A percentile compares a stretch with the other conserved stretches of the same genome.
These are phyloP conservation scores for Remersonia thermophila DNA, from an alignment of 2,329 filamentous ascomycete species.

Conservation along the genomic window DNA sequence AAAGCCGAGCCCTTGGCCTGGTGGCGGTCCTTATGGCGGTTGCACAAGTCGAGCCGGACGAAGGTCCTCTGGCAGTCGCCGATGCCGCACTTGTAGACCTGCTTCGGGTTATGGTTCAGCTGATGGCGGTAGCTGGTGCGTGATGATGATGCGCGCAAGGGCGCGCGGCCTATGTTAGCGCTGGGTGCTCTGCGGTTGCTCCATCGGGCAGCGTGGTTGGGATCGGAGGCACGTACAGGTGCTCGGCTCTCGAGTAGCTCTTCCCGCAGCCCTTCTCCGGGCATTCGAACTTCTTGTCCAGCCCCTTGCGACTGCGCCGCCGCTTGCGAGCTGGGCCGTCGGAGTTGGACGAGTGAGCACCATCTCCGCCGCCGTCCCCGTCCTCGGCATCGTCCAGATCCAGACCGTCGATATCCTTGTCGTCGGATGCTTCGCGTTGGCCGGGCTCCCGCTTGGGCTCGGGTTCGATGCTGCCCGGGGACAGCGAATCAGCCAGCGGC, in stretches of 20 bases:
- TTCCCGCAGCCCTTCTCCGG: slow-evolving; percentile 81
- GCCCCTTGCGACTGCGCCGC: slow-evolving; percentile 60
- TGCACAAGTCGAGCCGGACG: slow-evolving; percentile 84
- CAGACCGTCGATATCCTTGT: slow-evolving; percentile 27
- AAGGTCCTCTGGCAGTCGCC: slow-evolving; percentile 83
- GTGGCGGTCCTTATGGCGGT: slow-evolving; percentile 71
- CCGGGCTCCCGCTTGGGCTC: slow-evolving; percentile 29
- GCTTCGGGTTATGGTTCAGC: slow-evolving; percentile 89
- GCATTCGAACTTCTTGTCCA: slow-evolving; percentile 77
- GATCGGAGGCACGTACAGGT: slow-evolving; percentile 51
- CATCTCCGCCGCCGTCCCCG: slow-evolving; percentile 27
- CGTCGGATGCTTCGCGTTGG: slow-evolving; percentile 31
- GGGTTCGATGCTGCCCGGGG: slow-evolving; percentile 28
- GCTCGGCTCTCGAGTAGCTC: slow-evolving; percentile 91
- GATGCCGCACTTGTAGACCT: slow-evolving; percentile 88
- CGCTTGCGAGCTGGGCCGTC: slow-evolving; percentile 47
- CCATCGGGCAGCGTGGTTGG: slow-evolving; percentile 28
- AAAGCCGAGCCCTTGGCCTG: slow-evolving; percentile 67
- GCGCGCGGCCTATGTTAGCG: not conserved
- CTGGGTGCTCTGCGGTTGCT: slow-evolving; percentile 53
- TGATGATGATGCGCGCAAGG: slow-evolving; percentile 4
- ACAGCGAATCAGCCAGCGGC: slow-evolving; percentile 29
- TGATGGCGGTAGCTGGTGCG: slow-evolving; percentile 70
- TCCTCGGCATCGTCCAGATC: slow-evolving; percentile 29
- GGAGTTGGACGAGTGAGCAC: slow-evolving; percentile 39